phyloP scores from a whole-genome alignment of 2,329 filamentous ascomycete genomes.

The Lecanoromycetidae sp. region DNA sequence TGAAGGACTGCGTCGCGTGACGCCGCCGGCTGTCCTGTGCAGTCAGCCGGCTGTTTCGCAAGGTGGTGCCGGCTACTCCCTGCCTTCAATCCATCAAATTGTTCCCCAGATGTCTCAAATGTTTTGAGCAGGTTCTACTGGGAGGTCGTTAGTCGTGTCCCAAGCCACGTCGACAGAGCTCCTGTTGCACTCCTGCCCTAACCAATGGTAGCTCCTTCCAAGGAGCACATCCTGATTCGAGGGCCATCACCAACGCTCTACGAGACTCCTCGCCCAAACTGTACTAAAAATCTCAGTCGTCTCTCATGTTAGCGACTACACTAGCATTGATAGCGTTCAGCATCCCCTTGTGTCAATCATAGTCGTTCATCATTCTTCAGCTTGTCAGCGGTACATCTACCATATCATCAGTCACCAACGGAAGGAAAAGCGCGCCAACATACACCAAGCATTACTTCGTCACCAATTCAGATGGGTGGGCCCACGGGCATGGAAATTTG shows the following conservation, averaged over 20 bases:
- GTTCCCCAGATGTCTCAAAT: too few relatives aligned
- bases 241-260: too few relatives aligned
- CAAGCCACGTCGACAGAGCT: too few relatives aligned
- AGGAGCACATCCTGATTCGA: too few relatives aligned
- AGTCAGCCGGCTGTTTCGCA: neutral
- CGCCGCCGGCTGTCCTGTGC: conserved; percentile 7
- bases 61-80: neutral
- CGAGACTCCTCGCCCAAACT: too few relatives aligned
- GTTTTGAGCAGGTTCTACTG: too few relatives aligned
- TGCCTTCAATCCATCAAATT: conserved; percentile 11
- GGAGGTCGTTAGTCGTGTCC: too few relatives aligned
- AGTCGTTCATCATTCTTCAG: neutral
- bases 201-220: too few relatives aligned
- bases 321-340: conserved; percentile 18
- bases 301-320: conserved; percentile 9
- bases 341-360: conserved; percentile 7
- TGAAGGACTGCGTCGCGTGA: conserved; percentile 2
- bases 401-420: conserved; percentile 1
- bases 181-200: too few relatives aligned
- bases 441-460: neutral
- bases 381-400: conserved; percentile 10
- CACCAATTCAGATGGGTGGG: neutral
- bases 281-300: conserved; percentile 10
- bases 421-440: conserved; percentile 2
- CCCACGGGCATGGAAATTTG: conserved; percentile 5